phyloP scores from a whole-genome alignment of 106 monocot species.

The Dioscorea zingiberensis region DNA sequence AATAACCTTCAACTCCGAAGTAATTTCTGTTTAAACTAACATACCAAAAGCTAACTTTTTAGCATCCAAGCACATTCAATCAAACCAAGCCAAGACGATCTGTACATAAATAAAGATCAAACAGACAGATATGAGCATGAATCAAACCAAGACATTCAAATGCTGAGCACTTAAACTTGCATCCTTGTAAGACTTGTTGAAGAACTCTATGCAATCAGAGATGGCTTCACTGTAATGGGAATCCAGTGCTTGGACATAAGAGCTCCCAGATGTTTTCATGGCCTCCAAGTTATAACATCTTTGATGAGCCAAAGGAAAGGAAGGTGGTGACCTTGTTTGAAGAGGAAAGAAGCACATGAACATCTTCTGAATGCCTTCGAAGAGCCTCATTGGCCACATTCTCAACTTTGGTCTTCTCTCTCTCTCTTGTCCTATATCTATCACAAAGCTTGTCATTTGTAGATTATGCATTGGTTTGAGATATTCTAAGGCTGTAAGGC shows the following conservation, averaged over 20 bases:
- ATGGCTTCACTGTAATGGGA: slow-evolving; percentile 18
- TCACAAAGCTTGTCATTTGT: slow-evolving; percentile 11
- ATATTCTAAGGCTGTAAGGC: not conserved
- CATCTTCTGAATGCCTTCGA: slow-evolving; percentile 25
- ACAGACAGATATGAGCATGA: no score
- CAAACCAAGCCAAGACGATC: no score
- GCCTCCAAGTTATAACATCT: slow-evolving; percentile 1
- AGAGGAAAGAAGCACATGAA: slow-evolving; percentile 26
- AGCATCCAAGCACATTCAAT: no score
- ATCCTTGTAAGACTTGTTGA: not conserved
- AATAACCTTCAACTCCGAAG: no score
- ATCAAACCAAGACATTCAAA: not conserved
- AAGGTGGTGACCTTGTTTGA: not conserved
- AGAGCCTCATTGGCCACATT: slow-evolving; percentile 21
- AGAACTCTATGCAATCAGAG: slow-evolving; percentile 9
- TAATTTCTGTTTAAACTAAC: no score
- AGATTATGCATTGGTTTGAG: slow-evolving; percentile 4
- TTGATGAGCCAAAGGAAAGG: not conserved
- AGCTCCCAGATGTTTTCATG: slow-evolving; percentile 29
- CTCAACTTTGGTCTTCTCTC: slow-evolving; percentile 9
- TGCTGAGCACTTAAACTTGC: not conserved
- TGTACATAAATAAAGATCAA: no score
- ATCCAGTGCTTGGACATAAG: slow-evolving; percentile 22
- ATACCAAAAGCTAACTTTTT: no score
- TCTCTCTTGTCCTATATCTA: not conserved